Base-by-base conservation (phyloP, 495 filamentous ascomycete genomes). In the Neurospora intermedia region DNA sequence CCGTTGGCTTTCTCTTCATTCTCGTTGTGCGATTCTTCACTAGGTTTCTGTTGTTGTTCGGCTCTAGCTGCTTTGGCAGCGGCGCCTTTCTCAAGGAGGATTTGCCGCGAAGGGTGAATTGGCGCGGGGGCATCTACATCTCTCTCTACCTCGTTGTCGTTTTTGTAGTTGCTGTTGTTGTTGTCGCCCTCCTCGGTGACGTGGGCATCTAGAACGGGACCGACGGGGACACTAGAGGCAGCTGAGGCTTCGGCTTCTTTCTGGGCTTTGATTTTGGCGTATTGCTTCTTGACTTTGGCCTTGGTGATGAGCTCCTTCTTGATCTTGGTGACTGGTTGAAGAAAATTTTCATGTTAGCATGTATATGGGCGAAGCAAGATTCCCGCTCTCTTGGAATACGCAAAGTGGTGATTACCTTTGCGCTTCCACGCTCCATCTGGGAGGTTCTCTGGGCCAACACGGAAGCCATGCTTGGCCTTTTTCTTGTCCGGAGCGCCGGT, bases 221-320 rank as follows among this genome's bases (percentile, higher is more conserved):
- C 54, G 54, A 66, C 27, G 7, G 54, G 15, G 7, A 66, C 27
- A 35, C 54, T 15, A 15, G 23, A 13, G 13, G 54, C 54, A 42
- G 70, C 40, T 43, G 74, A 70, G 69, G 66, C 20, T 20, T 70
- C 54, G 54, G 54, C 54, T 66, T 66, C 54, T 66, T 66, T 66
- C 72, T 86, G 84, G 54, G 88, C 89, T 80, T 94, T 93, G 72
- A 97, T 83, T 81, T 97, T 99, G 76, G 90, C 92, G 80, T 97
- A 98, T 59, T 92, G 86, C 82, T 97, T 97, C 82, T 94, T 97
- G 69, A 97, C 86, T 82, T 97, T 97, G 76, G 95, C 94, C 81
- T 94, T 96, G 79, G 93, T 88, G 80, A 99, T 97, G 69, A 99
- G 85, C 75, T 92, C 88, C 72, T 90, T 86, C 81, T 98, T 98